Evolutionary conservation across 2,329 filamentous ascomycete species (phyloP).

Genomic region (Colletotrichum sp.): DNA sequence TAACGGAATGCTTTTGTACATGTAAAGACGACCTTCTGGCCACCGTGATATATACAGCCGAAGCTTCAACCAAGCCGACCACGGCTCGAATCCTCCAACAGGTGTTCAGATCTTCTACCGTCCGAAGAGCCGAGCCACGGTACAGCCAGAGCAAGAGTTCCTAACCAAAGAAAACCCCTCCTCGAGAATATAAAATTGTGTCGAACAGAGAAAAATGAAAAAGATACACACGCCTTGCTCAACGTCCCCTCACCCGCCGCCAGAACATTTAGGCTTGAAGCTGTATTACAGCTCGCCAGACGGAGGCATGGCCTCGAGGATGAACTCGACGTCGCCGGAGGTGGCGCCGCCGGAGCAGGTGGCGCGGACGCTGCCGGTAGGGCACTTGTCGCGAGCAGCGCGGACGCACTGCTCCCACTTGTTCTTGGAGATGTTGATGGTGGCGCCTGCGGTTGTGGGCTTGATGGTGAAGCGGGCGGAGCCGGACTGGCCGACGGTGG

Average conservation of each 20-base stretch:
- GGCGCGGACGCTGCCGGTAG: conserved; percentile 50
- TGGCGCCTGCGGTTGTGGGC: conserved; percentile 44
- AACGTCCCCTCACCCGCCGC: conserved; percentile 9
- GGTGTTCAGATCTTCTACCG: not conserved
- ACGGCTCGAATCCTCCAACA: not conserved
- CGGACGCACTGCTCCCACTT: conserved; percentile 59
- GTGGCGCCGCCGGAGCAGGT: conserved; percentile 54
- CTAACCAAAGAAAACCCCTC: not conserved
- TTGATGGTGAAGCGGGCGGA: conserved; percentile 53
- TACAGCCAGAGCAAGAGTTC: not conserved
- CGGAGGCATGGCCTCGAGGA: not conserved
- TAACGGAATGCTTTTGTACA: not conserved
- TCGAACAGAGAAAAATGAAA: not conserved
- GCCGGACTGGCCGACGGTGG: conserved; percentile 49
- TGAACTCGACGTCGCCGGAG: conserved; percentile 49
- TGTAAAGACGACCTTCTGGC: not conserved
- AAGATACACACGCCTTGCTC: not conserved
- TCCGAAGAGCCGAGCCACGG: not conserved
- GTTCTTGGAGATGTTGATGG: conserved; percentile 58
- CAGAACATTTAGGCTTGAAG: not conserved
- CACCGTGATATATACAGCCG: not conserved
- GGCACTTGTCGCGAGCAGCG: conserved; percentile 56
- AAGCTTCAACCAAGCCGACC: not conserved
- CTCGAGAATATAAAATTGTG: not conserved
- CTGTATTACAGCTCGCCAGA: not conserved